A percentile compares a stretch with the other conserved stretches of the same genome.
Conservation (phyloP, 306 rosid species). For the Quercus berberidifolia region DNA sequence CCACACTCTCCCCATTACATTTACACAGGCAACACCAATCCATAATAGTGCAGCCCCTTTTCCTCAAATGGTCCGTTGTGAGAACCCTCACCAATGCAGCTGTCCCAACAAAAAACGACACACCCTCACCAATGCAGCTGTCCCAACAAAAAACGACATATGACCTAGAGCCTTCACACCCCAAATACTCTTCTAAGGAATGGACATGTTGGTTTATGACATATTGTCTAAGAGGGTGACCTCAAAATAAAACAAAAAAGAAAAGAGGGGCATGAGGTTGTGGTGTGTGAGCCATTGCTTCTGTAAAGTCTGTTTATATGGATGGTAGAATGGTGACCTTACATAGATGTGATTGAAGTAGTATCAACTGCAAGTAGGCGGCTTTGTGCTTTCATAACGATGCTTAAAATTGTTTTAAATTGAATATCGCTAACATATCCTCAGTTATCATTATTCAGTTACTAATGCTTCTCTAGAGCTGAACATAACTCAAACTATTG, state of each 20-base stretch:
- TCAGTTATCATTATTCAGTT: background rate
- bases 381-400: background rate
- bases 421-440: background rate
- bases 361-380: background rate
- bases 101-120: no score
- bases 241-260: background rate
- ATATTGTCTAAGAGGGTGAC: background rate
- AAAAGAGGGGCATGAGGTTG: background rate
- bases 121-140: no score
- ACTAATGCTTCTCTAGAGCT: background rate
- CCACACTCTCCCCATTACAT: no score
- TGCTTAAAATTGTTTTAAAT: background rate
- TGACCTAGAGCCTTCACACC: no score
- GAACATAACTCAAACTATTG: constrained; percentile 1
- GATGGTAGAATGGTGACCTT: background rate
- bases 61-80: no score
- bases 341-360: background rate
- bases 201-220: background rate
- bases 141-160: no score
- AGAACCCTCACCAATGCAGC: no score
- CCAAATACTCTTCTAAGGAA: background rate
- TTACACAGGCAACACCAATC: no score
- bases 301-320: background rate
- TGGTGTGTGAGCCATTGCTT: background rate
- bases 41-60: no score